Conservation (phyloP, 495 filamentous ascomycete genomes). For the Astrothelium subdiscretum region DNA sequence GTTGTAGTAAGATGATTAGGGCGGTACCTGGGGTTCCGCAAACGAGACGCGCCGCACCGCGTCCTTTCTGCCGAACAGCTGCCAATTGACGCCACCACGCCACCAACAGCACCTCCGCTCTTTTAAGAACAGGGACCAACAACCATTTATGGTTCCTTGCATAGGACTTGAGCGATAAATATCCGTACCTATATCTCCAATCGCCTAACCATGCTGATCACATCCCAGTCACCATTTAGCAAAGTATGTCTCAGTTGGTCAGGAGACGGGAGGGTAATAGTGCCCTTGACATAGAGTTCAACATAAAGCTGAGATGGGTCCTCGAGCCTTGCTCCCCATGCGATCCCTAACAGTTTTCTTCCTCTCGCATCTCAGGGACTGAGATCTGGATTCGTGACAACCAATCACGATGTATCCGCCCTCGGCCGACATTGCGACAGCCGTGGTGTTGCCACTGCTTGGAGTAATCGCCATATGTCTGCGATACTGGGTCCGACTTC, state of each 20-base stretch:
- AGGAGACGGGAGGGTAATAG: neutral
- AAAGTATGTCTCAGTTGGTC: neutral
- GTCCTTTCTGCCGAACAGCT: too few relatives aligned
- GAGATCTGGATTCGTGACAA: too few relatives aligned
- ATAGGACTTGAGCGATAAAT: neutral
- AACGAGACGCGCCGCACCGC: too few relatives aligned
- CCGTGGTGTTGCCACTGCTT: neutral
- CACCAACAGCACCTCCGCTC: too few relatives aligned
- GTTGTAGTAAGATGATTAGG: too few relatives aligned
- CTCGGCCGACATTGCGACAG: neutral
- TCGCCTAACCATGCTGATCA: neutral
- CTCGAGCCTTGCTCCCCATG: neutral
- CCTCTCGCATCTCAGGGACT: neutral
- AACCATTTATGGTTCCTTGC: too few relatives aligned
- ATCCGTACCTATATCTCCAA: neutral
- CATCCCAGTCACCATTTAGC: neutral
- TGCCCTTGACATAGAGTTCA: neutral
- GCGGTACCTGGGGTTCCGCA: too few relatives aligned
- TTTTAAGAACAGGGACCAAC: too few relatives aligned
- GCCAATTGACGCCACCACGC: too few relatives aligned
- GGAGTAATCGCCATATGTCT: neutral
- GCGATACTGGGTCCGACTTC: neutral
- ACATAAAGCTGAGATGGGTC: neutral
- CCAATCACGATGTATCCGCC: neutral
- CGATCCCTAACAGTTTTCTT: neutral